Base-by-base conservation (phyloP, 805 yeast species). In the Candida alai region DNA sequence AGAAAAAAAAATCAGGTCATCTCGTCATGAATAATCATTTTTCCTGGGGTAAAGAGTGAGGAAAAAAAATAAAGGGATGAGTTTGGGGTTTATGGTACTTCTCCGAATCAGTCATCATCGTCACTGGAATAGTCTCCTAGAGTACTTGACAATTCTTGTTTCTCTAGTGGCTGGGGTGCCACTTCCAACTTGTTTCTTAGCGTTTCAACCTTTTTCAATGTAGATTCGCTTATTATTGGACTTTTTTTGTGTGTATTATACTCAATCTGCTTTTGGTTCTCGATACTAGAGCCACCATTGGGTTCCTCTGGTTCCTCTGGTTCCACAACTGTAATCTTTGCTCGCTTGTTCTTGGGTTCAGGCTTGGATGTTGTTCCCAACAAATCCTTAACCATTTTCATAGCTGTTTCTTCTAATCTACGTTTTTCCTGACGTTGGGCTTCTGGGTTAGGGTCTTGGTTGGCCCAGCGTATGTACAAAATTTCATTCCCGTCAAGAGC, bases 381-480 rank as follows among this genome's bases (percentile, higher is more conserved):
- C 22, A 75, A 52, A 14, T 54, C 54, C 41, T 55, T 62, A 0
- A 83, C 82, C 0, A 78, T 69, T 16, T 73, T 71, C 31, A 76
- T 55, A 0, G 85, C 78, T 23, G 57, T 49, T 36, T 73, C 73
- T 37, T 80, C 82, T 28, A 68, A 38, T 19, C 68, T 60, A 29
- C 73, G 59, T 45, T 73, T 66, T 25, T 66, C 74, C 43, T 76
- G 62, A 35, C 52, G 62, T 41, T 66, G 73, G 3, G 85, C 80
- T 4, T 57, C 58, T 0, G 93, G 93, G 49, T 81, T 82, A 2
- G 95, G 94, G 54, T 87, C 95, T 27, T 84, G 90, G 40, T 76
- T 77, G 0, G 97, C 95, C 97, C 97, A 89, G 43, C 85, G 70
- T 1, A 89, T 74, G 40, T 69, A 73, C 28, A 89, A 57, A 0